A percentile compares a stretch with the other conserved stretches of the same genome.
These are phyloP conservation scores for Apiotrichum brassicae DNA, from an alignment of 1,284 basidiomycete species.

Conservation along the genomic window DNA sequence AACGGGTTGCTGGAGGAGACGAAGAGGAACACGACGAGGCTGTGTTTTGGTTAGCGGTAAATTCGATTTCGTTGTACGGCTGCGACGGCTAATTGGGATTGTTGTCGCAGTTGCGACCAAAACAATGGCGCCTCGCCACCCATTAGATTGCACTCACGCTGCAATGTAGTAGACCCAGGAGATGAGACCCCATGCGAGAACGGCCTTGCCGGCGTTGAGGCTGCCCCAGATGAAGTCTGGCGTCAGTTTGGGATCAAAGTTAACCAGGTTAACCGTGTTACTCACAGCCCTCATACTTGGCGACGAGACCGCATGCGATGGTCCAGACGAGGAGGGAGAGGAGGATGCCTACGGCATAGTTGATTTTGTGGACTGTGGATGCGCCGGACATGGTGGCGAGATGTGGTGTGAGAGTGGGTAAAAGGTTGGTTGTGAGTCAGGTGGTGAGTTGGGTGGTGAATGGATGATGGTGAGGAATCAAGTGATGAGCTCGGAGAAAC, in stretches of 20 bases:
- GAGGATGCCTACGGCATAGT: slow-evolving; percentile 13
- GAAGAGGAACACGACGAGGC: slow-evolving; percentile 11
- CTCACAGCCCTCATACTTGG: slow-evolving; percentile 4
- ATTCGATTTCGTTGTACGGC: too few relatives aligned
- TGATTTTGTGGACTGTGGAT: slow-evolving; percentile 14
- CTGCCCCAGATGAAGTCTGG: neutral
- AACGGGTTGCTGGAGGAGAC: slow-evolving; percentile 1
- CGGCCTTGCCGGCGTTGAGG: slow-evolving; percentile 22
- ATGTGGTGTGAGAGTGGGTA: neutral
- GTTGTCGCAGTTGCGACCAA: too few relatives aligned
- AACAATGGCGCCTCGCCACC: too few relatives aligned
- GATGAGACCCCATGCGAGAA: slow-evolving; percentile 30
- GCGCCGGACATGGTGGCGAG: slow-evolving; percentile 5
- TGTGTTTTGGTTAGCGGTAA: slow-evolving; percentile 1
- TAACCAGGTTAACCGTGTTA: neutral
- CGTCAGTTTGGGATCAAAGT: neutral
- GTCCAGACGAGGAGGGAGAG: slow-evolving; percentile 10
- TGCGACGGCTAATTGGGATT: too few relatives aligned
- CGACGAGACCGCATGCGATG: slow-evolving; percentile 9
- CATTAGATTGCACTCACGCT: slow-evolving; percentile 20
- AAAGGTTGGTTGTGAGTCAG: neutral
- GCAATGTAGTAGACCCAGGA: slow-evolving; percentile 26
- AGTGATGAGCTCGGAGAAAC: neutral
- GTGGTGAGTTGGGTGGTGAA: neutral
- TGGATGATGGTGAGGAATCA: neutral